phyloP scores from a whole-genome alignment of 305 asterid species.

The Caryopteris hybrid region DNA sequence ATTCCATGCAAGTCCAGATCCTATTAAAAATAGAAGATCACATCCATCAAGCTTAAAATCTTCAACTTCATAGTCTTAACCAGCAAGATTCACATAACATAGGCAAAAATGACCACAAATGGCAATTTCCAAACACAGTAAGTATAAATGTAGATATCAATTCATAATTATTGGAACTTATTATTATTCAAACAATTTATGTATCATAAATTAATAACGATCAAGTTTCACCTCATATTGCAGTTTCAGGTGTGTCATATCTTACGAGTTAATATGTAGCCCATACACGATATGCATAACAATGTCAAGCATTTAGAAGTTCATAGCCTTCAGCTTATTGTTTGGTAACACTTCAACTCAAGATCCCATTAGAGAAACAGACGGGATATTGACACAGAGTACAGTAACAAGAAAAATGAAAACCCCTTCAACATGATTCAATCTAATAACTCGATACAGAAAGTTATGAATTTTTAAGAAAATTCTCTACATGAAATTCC shows the following conservation, averaged over 20 bases:
- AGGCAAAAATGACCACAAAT: background rate
- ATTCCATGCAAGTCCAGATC: constrained; percentile 73
- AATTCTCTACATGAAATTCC: too few species aligned
- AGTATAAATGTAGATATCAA: background rate
- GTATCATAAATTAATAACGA: too few species aligned
- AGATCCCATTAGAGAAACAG: background rate
- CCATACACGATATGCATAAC: background rate
- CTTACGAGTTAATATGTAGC: background rate
- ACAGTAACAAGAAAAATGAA: background rate
- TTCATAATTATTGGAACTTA: background rate
- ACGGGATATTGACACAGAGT: too few species aligned
- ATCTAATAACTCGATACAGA: background rate
- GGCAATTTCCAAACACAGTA: too few species aligned
- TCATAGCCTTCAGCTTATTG: background rate
- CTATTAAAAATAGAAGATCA: constrained; percentile 44
- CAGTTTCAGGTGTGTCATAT: background rate
- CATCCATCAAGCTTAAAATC: too few species aligned
- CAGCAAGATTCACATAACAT: background rate
- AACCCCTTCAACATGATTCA: background rate
- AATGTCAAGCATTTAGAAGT: background rate
- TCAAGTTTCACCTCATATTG: background rate
- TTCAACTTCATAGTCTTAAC: too few species aligned
- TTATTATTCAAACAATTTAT: too few species aligned
- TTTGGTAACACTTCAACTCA: background rate
- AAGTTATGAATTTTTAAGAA: background rate